Evolutionary conservation across 176 grass and related monocot species (phyloP).

Genomic region (Aegilops longissima): DNA sequence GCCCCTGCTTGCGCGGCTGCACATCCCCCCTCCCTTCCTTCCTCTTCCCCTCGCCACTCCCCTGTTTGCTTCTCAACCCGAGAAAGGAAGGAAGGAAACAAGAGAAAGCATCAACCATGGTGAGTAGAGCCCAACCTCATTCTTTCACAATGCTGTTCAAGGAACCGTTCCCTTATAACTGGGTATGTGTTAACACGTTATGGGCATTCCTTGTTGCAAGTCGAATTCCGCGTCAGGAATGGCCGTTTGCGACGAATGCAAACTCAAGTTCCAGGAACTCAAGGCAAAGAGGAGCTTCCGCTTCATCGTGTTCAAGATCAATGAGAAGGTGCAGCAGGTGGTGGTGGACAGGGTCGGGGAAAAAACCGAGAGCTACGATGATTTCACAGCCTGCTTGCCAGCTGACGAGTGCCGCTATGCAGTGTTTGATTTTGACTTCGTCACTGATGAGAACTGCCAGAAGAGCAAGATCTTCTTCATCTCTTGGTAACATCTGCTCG

Average conservation of each 20-base stretch:
- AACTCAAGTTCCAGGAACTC: constrained; percentile 86
- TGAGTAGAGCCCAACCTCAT: constrained; percentile 26
- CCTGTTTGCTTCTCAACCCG: constrained; percentile 16
- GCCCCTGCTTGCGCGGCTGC: constrained; percentile 1
- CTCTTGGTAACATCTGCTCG: constrained; percentile 52
- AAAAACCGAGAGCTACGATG: constrained; percentile 67
- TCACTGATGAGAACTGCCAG: constrained; percentile 88
- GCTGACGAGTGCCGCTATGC: constrained; percentile 93
- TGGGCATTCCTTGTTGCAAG: constrained; percentile 43
- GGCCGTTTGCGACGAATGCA: constrained; percentile 95
- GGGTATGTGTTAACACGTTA: background rate
- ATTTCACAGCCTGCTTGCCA: constrained; percentile 71
- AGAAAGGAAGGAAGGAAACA: constrained; percentile 33
- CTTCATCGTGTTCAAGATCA: constrained; percentile 99
- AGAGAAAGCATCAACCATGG: constrained; percentile 44
- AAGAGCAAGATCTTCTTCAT: constrained; percentile 99
- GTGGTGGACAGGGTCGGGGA: constrained; percentile 77
- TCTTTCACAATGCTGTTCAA: constrained; percentile 8
- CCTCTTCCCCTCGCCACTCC: background rate
- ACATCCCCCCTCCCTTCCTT: constrained; percentile 12
- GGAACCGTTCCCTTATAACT: background rate
- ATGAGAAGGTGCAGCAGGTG: constrained; percentile 92
- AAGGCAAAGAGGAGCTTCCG: constrained; percentile 95
- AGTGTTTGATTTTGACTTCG: constrained; percentile 93
- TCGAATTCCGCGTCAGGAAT: constrained; percentile 97